Conservation (phyloP, 257 asterid genomes). For the Plantago major region DNA sequence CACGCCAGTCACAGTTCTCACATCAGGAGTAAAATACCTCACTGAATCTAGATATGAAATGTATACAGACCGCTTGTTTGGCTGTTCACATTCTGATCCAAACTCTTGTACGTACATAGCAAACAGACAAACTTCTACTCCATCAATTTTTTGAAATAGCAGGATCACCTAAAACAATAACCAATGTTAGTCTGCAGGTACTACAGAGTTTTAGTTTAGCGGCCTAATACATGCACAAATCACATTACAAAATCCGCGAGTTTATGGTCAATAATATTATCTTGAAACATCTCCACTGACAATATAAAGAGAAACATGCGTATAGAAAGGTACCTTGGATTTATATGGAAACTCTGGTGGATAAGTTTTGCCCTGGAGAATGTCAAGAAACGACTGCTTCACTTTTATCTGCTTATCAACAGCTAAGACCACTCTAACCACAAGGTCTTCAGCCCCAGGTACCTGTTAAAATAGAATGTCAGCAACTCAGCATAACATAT, state of each 20-base stretch:
- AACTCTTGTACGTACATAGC: constrained; percentile 75
- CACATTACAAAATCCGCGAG: neutral
- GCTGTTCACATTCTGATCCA: constrained; percentile 67
- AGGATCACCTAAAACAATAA: constrained; percentile 50
- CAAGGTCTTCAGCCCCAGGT: constrained; percentile 57
- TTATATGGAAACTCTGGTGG: constrained; percentile 63
- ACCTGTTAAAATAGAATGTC: constrained; percentile 33
- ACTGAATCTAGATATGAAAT: constrained; percentile 80
- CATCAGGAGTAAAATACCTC: constrained; percentile 64
- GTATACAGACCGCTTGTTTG: constrained; percentile 65
- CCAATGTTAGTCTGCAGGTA: constrained; percentile 17
- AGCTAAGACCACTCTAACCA: constrained; percentile 62
- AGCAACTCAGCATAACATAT: neutral
- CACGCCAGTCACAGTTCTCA: constrained; percentile 46
- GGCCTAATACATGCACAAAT: too few species aligned
- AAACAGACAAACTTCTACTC: constrained; percentile 73
- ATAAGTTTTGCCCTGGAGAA: constrained; percentile 46
- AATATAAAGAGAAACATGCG: constrained; percentile 5
- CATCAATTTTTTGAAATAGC: constrained; percentile 68
- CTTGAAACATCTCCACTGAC: neutral
- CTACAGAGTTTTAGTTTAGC: too few species aligned
- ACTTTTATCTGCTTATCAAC: constrained; percentile 49
- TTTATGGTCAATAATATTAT: neutral
- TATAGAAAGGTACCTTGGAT: constrained; percentile 49
- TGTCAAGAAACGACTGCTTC: constrained; percentile 54